Evolutionary conservation across 2,329 filamentous ascomycete genomes (phyloP), one percentile per base, ranked within the genome.

Genomic region (Hirsutella minnesotensis): DNA sequence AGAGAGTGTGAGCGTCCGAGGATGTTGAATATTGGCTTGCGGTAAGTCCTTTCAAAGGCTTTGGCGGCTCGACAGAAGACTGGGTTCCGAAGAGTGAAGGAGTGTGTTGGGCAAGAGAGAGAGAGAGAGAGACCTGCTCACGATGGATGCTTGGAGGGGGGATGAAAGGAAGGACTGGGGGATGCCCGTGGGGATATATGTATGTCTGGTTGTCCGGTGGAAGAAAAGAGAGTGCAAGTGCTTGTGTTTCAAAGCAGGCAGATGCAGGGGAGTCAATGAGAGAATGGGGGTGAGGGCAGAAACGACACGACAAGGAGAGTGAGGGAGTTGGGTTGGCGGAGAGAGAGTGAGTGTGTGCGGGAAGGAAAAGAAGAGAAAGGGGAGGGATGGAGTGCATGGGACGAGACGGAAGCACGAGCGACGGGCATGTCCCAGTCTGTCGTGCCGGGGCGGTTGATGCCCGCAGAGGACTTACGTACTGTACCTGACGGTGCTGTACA

Each of bases 111-210:
- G 38, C 15, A n/a, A 20, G 38, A 29, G 24, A 12, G 38, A 45
- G 39, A 35, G 41, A 33, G 41, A 44, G 44, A 40, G 34, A 42
- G 38, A 48, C 35, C 34, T 39, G 38, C 38, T 41, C 41, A 43
- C 41, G 41, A 39, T 27, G 22, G 33, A n/a, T n/a, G 16, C 16
- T 35, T 18, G 15, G 33, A 18, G 36, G 16, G 21, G 12, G 19
- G 16, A 47, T 36, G 43, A 46, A 48, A 36, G 45, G 43, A 44
- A 27, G 24, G 24, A 27, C 24, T 27, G 24, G 24, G 24, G 24
- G 24, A 27, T 27, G 24, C 24, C 12, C 41, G 18, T 18, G 33
- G 19, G 4, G 20, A 31, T 18, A 40, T 47, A 42, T 38, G 21
- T 39, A 34, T 27, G 16, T 35, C 2, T 35, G 16, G 16, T 16